A percentile compares a stretch with the other conserved stretches of the same genome.
Evolutionary conservation across 352 stramenopile genomes (phyloP).

Genomic region (Phytophthora sp.): DNA sequence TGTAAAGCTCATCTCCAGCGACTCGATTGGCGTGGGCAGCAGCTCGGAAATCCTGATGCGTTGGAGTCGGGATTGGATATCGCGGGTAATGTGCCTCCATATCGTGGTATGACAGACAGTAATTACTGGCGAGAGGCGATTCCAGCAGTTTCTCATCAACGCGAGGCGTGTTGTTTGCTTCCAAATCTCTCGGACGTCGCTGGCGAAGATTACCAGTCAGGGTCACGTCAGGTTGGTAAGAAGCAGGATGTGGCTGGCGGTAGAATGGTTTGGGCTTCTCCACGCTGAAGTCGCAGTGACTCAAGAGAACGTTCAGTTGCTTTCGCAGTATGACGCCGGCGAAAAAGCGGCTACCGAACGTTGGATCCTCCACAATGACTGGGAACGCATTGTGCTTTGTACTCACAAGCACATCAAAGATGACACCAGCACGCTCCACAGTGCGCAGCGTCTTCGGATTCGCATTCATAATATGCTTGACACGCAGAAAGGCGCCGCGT

Average conservation of each 20-base stretch:
- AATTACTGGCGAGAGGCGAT: conserved; percentile 41
- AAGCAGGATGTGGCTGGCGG: conserved; percentile 62
- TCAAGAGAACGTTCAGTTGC: conserved; percentile 81
- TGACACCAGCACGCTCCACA: conserved; percentile 91
- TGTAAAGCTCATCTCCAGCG: conserved; percentile 55
- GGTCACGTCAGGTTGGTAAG: conserved; percentile 44
- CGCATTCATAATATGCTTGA: conserved; percentile 95
- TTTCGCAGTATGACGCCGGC: conserved; percentile 83
- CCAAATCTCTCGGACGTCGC: conserved; percentile 31
- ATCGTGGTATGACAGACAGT: conserved; percentile 80
- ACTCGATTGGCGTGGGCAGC: conserved; percentile 34
- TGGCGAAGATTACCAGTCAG: conserved; percentile 33
- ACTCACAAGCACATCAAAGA: conserved; percentile 92
- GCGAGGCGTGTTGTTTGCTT: conserved; percentile 40
- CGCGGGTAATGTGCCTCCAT: conserved; percentile 87
- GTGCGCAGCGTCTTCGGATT: conserved; percentile 94
- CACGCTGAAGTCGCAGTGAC: conserved; percentile 63
- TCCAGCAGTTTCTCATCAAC: conserved; percentile 56
- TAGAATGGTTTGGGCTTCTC: conserved; percentile 81
- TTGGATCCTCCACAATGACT: conserved; percentile 86
- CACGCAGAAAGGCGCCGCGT: conserved; percentile 68
- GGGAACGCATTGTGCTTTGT: conserved; percentile 90
- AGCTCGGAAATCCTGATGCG: conserved; percentile 39
- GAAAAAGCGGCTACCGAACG: conserved; percentile 84
- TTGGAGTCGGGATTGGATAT: conserved; percentile 71